phyloP scores from a whole-genome alignment of 768 basidiomycete species.

The Neoboletus magnificus region DNA sequence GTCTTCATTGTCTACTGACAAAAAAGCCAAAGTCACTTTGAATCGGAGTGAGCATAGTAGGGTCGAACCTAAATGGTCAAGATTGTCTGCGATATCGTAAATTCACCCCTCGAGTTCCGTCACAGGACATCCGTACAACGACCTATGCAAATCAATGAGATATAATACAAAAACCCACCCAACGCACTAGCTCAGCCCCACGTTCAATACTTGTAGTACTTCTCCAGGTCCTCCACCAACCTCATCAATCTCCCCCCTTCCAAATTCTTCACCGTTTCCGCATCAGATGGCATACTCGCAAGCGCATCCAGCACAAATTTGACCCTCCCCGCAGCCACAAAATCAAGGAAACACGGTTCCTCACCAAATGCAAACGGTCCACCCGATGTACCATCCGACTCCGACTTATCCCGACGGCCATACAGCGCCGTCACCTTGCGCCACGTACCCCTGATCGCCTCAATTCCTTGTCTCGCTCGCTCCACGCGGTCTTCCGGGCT shows the following conservation, averaged over 20 bases:
- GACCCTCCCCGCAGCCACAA: conserved; percentile 17
- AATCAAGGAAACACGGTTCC: conserved; percentile 19
- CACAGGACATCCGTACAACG: no score
- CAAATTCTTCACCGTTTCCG: background rate
- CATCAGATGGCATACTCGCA: conserved; percentile 1
- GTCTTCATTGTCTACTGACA: background rate
- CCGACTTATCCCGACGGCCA: background rate
- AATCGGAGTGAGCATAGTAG: background rate
- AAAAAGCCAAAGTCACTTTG: background rate
- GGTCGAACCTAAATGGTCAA: no score
- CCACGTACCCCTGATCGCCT: conserved; percentile 27
- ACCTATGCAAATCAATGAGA: no score
- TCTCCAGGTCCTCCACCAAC: background rate
- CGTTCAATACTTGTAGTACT: background rate
- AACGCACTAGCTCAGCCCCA: no score
- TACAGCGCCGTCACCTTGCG: conserved; percentile 19
- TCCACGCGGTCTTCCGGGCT: conserved; percentile 24
- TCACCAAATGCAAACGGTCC: conserved; percentile 13
- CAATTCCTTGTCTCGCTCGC: conserved; percentile 16
- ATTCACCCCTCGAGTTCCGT: no score
- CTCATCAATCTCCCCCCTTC: background rate
- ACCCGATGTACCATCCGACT: background rate
- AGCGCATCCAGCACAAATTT: conserved; percentile 13
- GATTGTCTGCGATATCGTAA: no score
- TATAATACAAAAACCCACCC: no score